Base-by-base conservation (phyloP, 164 flowering plant genomes). In the Aristolochia fimbriata region DNA sequence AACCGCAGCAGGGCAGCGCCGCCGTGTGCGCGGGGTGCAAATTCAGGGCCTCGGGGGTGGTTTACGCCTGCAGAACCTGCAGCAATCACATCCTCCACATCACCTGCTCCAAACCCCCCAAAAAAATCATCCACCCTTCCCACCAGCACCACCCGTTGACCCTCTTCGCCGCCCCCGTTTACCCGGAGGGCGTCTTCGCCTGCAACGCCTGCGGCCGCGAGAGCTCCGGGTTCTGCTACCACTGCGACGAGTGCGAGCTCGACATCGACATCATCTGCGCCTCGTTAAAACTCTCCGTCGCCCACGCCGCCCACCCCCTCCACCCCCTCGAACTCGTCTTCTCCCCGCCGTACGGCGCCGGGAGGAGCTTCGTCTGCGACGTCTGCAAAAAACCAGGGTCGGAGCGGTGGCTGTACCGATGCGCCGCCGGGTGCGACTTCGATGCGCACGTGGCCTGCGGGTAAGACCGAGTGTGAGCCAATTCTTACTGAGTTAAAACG, bases 201-300 rank as follows among this genome's bases (percentile, higher is more conserved):
- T 76, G 85, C 45, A 75, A 76, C 49, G 80, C 77, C 0, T 81
- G 85, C 50, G 68, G 74, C 4, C 61, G 59, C 19, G 61, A 63
- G 6, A 75, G 82, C 8, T 48, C 57, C 15, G 81, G 78, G 31
- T 77, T 78, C 65, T 74, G 70, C 47, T 80, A 80, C 65, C 67
- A 74, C 17, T 81, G 82, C 43, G n/a, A 54, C 11, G 53, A 25
- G 8, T 77, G 81, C 47, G 48, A 57, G 31, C 53, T 65, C 27
- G 80, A 80, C 58, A 47, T 77, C 47, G 81, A 80, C 53, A 63
- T 61, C 11, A 16, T 53, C 23, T 77, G 79, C 49, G 76, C 78
- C 10, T 43, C 63, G 9, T 59, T 59, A 78, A 73, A 79, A 1
- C 53, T 64, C 22, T 27, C 31, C 13, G 1, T 66, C 27, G 45